Percentiles rank a stretch among this genome's conserved stretches.
Conservation (phyloP, 495 filamentous ascomycete species). For the Peziza echinospora region DNA sequence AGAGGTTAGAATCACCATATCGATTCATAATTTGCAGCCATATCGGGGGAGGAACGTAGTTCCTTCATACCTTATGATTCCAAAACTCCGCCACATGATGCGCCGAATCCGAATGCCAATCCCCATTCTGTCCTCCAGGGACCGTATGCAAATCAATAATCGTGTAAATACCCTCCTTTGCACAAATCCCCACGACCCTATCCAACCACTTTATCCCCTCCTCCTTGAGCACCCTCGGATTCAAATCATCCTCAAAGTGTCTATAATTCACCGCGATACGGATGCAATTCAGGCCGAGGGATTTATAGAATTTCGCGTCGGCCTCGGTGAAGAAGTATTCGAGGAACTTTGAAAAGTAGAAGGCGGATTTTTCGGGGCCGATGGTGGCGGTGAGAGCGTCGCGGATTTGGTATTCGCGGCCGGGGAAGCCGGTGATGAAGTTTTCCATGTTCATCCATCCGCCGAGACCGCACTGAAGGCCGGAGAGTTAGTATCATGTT, state of each 20-base stretch:
- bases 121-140: constrained; percentile 42
- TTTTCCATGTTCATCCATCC: constrained; percentile 35
- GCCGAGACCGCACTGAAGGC: constrained; percentile 21
- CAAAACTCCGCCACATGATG: too few relatives aligned
- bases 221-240: constrained; percentile 35
- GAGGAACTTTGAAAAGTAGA: constrained; percentile 31
- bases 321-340: constrained; percentile 41
- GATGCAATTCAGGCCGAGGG: constrained; percentile 37
- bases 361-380: constrained; percentile 24
- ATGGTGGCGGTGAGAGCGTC: constrained; percentile 24
- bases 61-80: too few relatives aligned
- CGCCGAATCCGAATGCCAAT: constrained; percentile 41
- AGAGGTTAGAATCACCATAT: too few relatives aligned
- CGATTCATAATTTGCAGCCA: too few relatives aligned
- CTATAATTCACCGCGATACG: constrained; percentile 44
- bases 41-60: too few relatives aligned
- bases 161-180: constrained; percentile 34
- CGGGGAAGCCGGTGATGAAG: constrained; percentile 35
- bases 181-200: constrained; percentile 36
- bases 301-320: constrained; percentile 40
- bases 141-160: constrained; percentile 42
- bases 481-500: constrained; percentile 1
- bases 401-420: constrained; percentile 31
- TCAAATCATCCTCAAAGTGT: constrained; percentile 42
- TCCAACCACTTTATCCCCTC: constrained; percentile 38